A percentile compares a stretch with the other conserved stretches of the same genome.
Conservation (phyloP, 208 protist genomes). For the Leishmania major region DNA sequence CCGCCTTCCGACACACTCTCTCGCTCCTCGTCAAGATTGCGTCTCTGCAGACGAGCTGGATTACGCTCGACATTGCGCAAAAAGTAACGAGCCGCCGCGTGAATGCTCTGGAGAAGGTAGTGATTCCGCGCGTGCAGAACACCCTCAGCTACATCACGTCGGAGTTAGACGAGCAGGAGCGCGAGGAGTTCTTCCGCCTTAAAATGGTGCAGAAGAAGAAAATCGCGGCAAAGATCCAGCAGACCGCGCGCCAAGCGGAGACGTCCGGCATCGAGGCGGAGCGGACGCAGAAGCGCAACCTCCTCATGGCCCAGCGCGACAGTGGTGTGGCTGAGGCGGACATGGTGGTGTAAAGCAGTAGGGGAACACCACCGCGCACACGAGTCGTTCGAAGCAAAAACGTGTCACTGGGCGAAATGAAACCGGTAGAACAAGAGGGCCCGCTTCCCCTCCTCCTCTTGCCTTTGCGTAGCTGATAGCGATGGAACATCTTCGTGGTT, state of each 20-base stretch:
- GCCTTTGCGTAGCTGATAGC: background rate
- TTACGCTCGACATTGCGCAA: conserved; percentile 97
- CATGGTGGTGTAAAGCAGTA: conserved; percentile 59
- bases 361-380: background rate
- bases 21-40: conserved; percentile 95
- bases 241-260: conserved; percentile 42
- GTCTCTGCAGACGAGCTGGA: conserved; percentile 98
- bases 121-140: conserved; percentile 97
- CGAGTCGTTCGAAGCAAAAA: background rate
- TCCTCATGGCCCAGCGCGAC: conserved; percentile 36
- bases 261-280: conserved; percentile 38
- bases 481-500: background rate
- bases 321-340: conserved; percentile 66
- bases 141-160: conserved; percentile 98
- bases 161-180: conserved; percentile 99
- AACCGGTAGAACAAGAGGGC: background rate
- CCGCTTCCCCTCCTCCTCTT: background rate
- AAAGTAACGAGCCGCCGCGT: conserved; percentile 99
- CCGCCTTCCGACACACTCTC: conserved; percentile 92
- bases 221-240: conserved; percentile 48
- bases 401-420: background rate
- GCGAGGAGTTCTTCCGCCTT: conserved; percentile 99
- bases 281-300: conserved; percentile 23
- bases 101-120: conserved; percentile 99
- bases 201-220: conserved; percentile 98